phyloP scores from a whole-genome alignment of 805 yeast species.

The Myxozyma geophila region DNA sequence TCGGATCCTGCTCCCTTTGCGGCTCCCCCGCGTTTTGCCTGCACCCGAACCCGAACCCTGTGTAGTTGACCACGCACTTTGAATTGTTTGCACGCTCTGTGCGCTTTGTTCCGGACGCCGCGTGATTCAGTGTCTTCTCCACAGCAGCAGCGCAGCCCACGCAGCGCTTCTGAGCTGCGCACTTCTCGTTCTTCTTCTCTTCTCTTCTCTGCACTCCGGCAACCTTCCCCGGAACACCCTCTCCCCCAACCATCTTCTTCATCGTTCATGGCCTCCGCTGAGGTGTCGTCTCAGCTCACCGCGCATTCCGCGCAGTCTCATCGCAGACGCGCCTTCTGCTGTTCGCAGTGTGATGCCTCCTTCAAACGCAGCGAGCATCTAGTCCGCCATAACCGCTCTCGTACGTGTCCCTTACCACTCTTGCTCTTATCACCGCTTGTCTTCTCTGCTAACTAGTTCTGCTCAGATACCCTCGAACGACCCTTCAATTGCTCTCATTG shows the following conservation, averaged over 20 bases:
- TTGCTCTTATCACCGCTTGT: background rate
- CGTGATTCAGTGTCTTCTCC: background rate
- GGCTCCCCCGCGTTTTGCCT: constrained; percentile 18
- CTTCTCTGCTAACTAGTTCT: background rate
- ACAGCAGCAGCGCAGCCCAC: too few relatives aligned
- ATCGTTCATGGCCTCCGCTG: background rate
- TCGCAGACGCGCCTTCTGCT: constrained; percentile 1
- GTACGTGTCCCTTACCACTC: background rate
- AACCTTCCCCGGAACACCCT: too few relatives aligned
- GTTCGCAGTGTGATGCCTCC: constrained; percentile 17
- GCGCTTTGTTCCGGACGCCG: background rate
- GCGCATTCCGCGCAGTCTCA: background rate
- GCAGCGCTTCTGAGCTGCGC: background rate
- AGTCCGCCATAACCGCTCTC: constrained; percentile 69
- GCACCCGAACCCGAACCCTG: background rate
- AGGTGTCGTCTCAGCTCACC: background rate
- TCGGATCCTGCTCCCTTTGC: background rate
- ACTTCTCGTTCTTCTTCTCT: background rate
- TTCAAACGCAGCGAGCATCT: constrained; percentile 49
- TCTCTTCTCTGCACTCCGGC: too few relatives aligned
- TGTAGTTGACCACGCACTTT: background rate
- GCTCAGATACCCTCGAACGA: constrained; percentile 64
- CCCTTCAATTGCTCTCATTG: constrained; percentile 55
- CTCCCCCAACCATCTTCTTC: background rate
- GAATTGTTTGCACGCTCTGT: background rate